Percentiles rank a stretch among this genome's conserved stretches.
phyloP scores from a whole-genome alignment of 2,329 filamentous ascomycete species.

The Pleoardoris graminearum region DNA sequence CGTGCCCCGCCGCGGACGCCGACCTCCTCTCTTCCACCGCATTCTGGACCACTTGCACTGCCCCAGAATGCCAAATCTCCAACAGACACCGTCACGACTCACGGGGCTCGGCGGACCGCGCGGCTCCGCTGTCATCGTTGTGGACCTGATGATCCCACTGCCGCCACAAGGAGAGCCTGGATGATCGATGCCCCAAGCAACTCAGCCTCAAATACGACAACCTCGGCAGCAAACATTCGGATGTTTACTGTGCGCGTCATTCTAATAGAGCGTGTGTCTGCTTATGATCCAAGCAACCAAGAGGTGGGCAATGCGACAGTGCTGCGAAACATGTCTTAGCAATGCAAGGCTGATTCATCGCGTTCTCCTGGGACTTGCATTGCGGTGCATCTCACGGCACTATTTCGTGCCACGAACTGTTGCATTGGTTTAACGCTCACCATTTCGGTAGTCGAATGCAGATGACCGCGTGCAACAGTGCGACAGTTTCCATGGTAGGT shows the following conservation, averaged over 20 bases:
- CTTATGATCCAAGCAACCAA: not conserved
- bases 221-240: constrained; percentile 1
- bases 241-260: not conserved
- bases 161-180: constrained; percentile 2
- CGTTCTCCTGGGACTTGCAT: not conserved
- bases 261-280: constrained; percentile 6
- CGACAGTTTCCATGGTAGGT: not conserved
- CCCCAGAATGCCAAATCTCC: constrained; percentile 23
- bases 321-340: not conserved
- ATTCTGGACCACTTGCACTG: constrained; percentile 34
- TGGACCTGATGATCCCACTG: constrained; percentile 5
- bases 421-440: not conserved
- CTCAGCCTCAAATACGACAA: constrained; percentile 30
- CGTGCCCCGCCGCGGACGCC: constrained; percentile 14
- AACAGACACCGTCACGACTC: constrained; percentile 15
- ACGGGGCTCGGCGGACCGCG: constrained; percentile 32
- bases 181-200: constrained; percentile 18
- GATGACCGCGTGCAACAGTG: not conserved
- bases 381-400: not conserved
- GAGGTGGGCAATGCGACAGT: not conserved
- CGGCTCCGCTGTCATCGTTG: constrained; percentile 6
- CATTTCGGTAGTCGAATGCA: not conserved
- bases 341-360: constrained; percentile 7
- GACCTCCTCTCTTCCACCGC: constrained; percentile 17
- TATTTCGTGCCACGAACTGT: too few relatives aligned